Evolutionary conservation across 2,329 filamentous ascomycete genomes (phyloP), one percentile per base, ranked within the genome.

Genomic region (Cladorrhinum sp.): DNA sequence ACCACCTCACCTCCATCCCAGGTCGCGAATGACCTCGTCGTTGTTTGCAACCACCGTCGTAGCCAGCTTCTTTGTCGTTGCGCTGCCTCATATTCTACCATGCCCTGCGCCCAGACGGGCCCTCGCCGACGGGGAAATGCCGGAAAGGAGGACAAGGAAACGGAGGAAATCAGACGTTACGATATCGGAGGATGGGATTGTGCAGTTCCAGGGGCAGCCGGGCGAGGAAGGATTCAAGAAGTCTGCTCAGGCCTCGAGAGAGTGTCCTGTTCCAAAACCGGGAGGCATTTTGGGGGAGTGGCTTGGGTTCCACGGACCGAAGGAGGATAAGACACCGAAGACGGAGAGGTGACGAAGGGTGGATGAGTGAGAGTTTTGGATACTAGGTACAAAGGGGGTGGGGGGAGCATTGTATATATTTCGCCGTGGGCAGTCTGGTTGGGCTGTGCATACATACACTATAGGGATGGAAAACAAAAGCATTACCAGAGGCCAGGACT

Each of bases 211-310:
- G 51, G 39, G 62, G 60, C 63, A 59, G 65, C 63, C 69, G 69
- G 61, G 64, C 16, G 24, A 39, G 23, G 28, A 16, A 42, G 78
- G 77, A 42, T 76, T 83, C 28, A 79, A 66, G 72, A 75, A 63
- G 67, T 70, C 58, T 70, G 72, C 53, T 70, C 72, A 30, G 76
- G 79, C 77, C 58, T 71, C 76, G 71, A 83, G 91, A 69, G 91
- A 96, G 73, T 99, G 95, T 72, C 95, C 95, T 0, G 87, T 99
- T 12, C 95, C 95, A 4, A 97, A 97, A 75, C 94, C 95, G 0
- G 82, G 86, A 30, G 93, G 92, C 70, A 63, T 82, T 71, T 58
- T 80, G 67, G 65, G 79, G 71, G 57, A 83, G 74, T 69, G 82
- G 74, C 50, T 79, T 64, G 91, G 91, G 0, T 89, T 94, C 71